Conservation (phyloP, 768 basidiomycete species). For the Mycena crocata region DNA sequence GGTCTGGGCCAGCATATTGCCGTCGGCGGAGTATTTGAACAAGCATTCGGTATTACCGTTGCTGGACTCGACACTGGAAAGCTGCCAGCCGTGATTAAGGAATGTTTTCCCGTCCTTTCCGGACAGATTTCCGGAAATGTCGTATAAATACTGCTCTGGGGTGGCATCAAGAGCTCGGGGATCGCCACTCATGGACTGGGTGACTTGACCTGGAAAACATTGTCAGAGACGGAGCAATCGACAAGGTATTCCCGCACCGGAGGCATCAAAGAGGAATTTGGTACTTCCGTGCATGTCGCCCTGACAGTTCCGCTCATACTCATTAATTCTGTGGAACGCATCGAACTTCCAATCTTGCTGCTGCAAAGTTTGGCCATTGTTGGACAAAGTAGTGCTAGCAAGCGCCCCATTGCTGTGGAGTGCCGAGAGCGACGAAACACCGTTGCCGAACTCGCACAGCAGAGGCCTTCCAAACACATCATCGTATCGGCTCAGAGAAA, state of each 20-base stretch:
- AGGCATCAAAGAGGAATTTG: too few relatives aligned
- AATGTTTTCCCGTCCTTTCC: conserved; percentile 17
- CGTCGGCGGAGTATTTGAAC: too few relatives aligned
- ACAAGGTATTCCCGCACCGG: too few relatives aligned
- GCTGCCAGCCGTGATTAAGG: conserved; percentile 24
- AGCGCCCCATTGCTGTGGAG: conserved; percentile 19
- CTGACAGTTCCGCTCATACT: conserved; percentile 6
- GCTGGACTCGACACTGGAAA: conserved; percentile 8
- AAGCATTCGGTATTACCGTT: too few relatives aligned
- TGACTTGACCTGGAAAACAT: too few relatives aligned
- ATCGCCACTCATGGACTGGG: too few relatives aligned
- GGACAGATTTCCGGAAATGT: conserved; percentile 22
- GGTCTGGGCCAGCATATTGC: too few relatives aligned
- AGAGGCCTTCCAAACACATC: conserved; percentile 23
- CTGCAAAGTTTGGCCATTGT: conserved; percentile 9
- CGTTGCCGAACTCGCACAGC: conserved; percentile 25
- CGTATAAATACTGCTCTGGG: not conserved
- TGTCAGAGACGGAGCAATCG: too few relatives aligned
- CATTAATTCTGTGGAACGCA: conserved; percentile 19
- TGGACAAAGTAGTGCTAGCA: conserved; percentile 10
- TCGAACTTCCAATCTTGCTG: conserved; percentile 27
- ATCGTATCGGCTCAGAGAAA: conserved; percentile 16
- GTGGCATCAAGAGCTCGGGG: too few relatives aligned
- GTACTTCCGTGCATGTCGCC: too few relatives aligned
- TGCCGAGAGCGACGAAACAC: conserved; percentile 13